phyloP scores from a whole-genome alignment of 2,329 filamentous ascomycete genomes.

The Tolypocladium capitatum region DNA sequence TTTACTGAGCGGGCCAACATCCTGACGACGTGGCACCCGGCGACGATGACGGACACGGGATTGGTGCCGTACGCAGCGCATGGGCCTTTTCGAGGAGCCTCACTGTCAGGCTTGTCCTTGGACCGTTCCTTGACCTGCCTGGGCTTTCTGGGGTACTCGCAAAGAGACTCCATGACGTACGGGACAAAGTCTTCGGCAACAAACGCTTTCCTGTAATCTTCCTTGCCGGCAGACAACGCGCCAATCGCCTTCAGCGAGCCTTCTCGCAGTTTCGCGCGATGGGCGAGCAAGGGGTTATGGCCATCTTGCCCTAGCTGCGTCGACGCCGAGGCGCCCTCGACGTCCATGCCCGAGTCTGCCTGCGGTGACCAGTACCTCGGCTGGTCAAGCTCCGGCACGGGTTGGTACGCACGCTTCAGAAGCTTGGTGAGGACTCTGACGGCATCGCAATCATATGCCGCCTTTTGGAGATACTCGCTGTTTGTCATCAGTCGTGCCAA shows the following conservation, averaged over 20 bases:
- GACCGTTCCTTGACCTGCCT: constrained; percentile 27
- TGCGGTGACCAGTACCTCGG: constrained; percentile 27
- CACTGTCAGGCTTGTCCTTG: constrained; percentile 23
- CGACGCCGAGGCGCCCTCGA: constrained; percentile 19
- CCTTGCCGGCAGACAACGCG: constrained; percentile 68
- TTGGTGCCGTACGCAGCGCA: constrained; percentile 53
- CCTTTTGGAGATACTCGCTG: constrained; percentile 65
- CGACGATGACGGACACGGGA: constrained; percentile 63
- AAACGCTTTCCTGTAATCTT: constrained; percentile 70
- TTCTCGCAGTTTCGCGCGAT: constrained; percentile 66
- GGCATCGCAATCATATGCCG: constrained; percentile 55
- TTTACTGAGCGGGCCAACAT: constrained; percentile 76
- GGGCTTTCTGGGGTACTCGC: constrained; percentile 39
- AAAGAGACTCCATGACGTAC: constrained; percentile 72
- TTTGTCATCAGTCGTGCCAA: constrained; percentile 69
- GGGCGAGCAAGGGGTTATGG: constrained; percentile 44
- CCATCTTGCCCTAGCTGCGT: constrained; percentile 47
- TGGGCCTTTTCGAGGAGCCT: constrained; percentile 13
- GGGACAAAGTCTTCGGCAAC: constrained; percentile 70
- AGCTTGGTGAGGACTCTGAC: constrained; percentile 33
- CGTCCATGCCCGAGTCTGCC: constrained; percentile 19
- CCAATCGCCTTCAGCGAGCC: constrained; percentile 65
- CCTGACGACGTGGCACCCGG: constrained; percentile 70
- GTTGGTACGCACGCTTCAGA: constrained; percentile 37
- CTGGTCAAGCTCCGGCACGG: constrained; percentile 19